A percentile compares a stretch with the other conserved stretches of the same genome.
Evolutionary conservation across 345 rosid genomes (phyloP).

Genomic region (Moringa oleifera): DNA sequence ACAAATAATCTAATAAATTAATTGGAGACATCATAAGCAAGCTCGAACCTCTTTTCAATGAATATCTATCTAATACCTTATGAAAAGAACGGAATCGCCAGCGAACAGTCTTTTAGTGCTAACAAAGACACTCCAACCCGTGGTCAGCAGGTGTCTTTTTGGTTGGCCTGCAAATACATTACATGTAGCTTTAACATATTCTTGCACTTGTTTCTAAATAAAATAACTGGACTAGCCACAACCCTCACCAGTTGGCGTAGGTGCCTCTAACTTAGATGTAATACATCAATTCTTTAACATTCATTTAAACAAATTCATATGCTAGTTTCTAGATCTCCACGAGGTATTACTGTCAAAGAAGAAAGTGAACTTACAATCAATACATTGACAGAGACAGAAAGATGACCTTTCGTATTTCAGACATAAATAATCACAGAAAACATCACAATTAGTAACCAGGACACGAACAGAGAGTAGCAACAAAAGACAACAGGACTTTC

Average conservation of each 20-base stretch:
- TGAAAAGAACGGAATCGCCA: constrained; percentile 91
- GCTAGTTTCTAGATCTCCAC: constrained; percentile 1
- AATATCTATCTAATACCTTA: constrained; percentile 45
- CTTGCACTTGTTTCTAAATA: constrained; percentile 3
- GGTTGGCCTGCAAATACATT: constrained; percentile 63
- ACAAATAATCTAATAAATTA: constrained; percentile 11
- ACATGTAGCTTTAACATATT: constrained; percentile 4
- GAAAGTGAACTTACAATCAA: neutral
- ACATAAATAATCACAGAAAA: too few relatives aligned
- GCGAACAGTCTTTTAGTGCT: constrained; percentile 90
- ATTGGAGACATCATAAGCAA: neutral
- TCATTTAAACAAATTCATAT: constrained; percentile 2
- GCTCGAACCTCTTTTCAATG: neutral
- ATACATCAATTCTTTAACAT: neutral
- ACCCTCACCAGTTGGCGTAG: too few relatives aligned
- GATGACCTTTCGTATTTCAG: too few relatives aligned
- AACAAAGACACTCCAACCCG: constrained; percentile 96
- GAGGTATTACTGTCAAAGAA: neutral
- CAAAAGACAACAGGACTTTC: too few relatives aligned
- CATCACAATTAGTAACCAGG: too few relatives aligned
- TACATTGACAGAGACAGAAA: neutral
- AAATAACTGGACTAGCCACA: neutral
- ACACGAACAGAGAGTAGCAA: too few relatives aligned
- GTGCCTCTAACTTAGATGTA: neutral
- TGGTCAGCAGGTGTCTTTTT: constrained; percentile 81